Evolutionary conservation across 2,329 filamentous ascomycete species (phyloP).

Genomic region (Colletotrichum liaoningense): DNA sequence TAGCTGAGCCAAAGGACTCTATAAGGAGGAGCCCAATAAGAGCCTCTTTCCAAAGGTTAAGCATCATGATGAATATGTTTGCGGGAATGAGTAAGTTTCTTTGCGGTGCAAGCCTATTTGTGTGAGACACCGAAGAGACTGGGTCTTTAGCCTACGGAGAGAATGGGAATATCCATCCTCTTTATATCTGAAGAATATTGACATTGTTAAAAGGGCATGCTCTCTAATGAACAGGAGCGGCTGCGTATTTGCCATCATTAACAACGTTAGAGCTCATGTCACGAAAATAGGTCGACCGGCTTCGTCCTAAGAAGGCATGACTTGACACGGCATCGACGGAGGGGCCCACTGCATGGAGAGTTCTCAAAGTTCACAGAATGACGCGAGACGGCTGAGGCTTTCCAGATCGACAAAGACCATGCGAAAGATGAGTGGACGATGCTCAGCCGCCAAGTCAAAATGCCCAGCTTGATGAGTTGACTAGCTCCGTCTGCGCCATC

Average conservation of each 20-base stretch:
- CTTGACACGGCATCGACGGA: too few species aligned
- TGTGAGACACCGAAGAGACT: too few species aligned
- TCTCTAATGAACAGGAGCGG: background rate
- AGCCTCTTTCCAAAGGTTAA: slow-evolving; percentile 1
- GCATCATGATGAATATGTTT: background rate
- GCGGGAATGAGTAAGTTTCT: too few species aligned
- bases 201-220: background rate
- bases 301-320: background rate
- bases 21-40: slow-evolving; percentile 11
- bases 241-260: background rate
- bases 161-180: background rate
- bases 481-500: background rate
- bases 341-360: background rate
- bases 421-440: background rate
- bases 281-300: background rate
- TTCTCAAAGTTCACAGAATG: background rate
- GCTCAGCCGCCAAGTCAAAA: background rate
- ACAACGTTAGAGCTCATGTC: background rate
- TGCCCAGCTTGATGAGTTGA: background rate
- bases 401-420: background rate
- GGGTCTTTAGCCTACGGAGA: background rate
- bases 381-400: background rate
- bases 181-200: background rate
- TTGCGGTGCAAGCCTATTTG: background rate
- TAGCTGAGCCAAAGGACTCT: slow-evolving; percentile 4